Evolutionary conservation across 345 rosid species (phyloP), one percentile per base, ranked within the genome.

Genomic region (Salix udensis): DNA sequence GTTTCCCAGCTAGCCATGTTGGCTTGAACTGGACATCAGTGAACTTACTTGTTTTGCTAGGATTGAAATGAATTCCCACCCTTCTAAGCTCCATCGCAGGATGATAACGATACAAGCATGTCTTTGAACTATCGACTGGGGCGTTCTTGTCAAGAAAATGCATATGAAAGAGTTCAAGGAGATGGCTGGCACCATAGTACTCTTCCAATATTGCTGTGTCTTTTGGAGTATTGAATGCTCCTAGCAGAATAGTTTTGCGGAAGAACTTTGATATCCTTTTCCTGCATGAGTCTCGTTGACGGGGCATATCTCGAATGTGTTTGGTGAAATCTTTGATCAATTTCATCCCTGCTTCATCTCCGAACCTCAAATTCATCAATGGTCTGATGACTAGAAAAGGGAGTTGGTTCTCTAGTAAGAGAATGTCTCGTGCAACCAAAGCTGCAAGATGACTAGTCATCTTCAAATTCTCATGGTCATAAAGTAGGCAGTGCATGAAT

Each of bases 31-130:
- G 5, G 15, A 81, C 42, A 23, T 77, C 67, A 8, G 65, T 26
- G 18, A 80, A 48, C 3, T 4, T 4, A 23, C 28, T 44, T 9
- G 76, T 13, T 26, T 30, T 9, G 48, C 73, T 71, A 0, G 68
- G 76, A 31, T 48, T 28, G 58, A 80, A 53, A 2, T 71, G 72
- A 28, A 80, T 71, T 21, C 83, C 72, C 14, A 46, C 66, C 2
- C 76, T 72, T 16, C 67, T 66, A 1, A 80, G 83, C 70, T 80
- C 73, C 79, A 13, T 71, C 9, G 65, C 68, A 23, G 39, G 21
- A 4, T 31, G 76, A 26, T 48, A 69, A 31, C 36, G 36, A 62
- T 19, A 70, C 75, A 62, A 37, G 18, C 2, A 30, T 36, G 10
- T 18, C 21, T 1, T 4, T 11, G 23, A n/a, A 19, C 9, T 28